phyloP scores from a whole-genome alignment of 768 basidiomycete species.

The Pisolithus orientalis region DNA sequence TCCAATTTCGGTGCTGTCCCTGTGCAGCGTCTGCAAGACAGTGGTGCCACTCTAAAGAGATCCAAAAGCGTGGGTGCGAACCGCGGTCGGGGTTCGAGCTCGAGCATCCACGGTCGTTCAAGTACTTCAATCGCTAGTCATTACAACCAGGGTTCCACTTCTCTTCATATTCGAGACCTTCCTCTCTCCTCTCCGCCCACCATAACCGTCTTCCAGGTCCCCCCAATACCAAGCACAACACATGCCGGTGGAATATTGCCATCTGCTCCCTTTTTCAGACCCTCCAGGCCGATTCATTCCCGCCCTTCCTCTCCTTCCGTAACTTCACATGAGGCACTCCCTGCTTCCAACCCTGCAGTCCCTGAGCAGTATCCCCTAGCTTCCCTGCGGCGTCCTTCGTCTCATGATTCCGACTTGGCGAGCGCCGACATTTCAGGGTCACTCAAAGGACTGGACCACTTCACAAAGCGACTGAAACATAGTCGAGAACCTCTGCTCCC shows the following conservation, averaged over 20 bases:
- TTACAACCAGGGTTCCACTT: constrained; percentile 11
- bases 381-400: constrained; percentile 30
- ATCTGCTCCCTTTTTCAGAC: constrained; percentile 73
- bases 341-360: constrained; percentile 19
- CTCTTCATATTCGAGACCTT: constrained; percentile 10
- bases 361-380: constrained; percentile 36
- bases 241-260: constrained; percentile 75
- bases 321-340: constrained; percentile 28
- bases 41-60: constrained; percentile 1
- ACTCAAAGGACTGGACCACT: constrained; percentile 20
- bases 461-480: constrained; percentile 44
- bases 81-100: background rate
- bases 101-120: constrained; percentile 5
- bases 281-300: constrained; percentile 53
- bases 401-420: constrained; percentile 37
- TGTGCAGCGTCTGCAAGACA: constrained; percentile 9
- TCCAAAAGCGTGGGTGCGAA: constrained; percentile 7
- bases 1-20: constrained; percentile 12
- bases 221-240: constrained; percentile 32
- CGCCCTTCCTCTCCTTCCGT: constrained; percentile 32
- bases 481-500: constrained; percentile 75
- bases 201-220: constrained; percentile 18
- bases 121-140: constrained; percentile 4
- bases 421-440: constrained; percentile 16
- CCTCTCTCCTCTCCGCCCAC: constrained; percentile 24